Evolutionary conservation across 2,329 filamentous ascomycete genomes (phyloP).

Genomic region (Aspergillus aculeatus): DNA sequence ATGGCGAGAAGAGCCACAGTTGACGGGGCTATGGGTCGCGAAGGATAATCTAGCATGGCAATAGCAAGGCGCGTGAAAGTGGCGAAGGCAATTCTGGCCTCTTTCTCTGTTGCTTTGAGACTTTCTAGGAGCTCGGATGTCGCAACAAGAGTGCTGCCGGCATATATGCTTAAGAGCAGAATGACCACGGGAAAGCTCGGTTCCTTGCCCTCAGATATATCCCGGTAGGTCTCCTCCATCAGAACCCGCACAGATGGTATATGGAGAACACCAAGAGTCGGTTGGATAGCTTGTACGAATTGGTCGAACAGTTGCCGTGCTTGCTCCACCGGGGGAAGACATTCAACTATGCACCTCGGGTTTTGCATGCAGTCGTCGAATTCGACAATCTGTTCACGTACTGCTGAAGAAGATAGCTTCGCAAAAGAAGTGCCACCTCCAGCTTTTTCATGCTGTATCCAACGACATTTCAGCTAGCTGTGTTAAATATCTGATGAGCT

Average conservation of each 20-base stretch:
- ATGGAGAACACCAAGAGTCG: constrained; percentile 7
- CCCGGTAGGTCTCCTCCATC: constrained; percentile 3
- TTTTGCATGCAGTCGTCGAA: neutral
- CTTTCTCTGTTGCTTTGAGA: neutral
- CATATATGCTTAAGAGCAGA: constrained; percentile 5
- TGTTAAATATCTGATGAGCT: too few species aligned
- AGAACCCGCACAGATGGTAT: neutral
- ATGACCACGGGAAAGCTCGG: neutral
- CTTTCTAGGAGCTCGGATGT: neutral
- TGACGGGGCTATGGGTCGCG: neutral
- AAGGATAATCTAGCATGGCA: constrained; percentile 2
- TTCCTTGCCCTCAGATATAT: neutral
- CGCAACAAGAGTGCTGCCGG: constrained; percentile 1
- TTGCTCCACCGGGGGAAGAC: constrained; percentile 1
- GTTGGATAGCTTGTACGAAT: constrained; percentile 3
- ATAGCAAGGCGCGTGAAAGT: constrained; percentile 3
- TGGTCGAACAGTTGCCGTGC: constrained; percentile 5
- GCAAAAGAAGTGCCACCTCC: neutral
- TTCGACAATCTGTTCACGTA: neutral
- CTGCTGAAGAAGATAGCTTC: neutral
- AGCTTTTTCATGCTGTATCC: neutral
- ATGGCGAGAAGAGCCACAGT: constrained; percentile 6
- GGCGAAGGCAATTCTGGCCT: neutral
- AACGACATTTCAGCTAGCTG: neutral
- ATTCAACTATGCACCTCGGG: neutral